Base-by-base conservation (phyloP, 495 filamentous ascomycete species). In the Chlorociboria aeruginascens region DNA sequence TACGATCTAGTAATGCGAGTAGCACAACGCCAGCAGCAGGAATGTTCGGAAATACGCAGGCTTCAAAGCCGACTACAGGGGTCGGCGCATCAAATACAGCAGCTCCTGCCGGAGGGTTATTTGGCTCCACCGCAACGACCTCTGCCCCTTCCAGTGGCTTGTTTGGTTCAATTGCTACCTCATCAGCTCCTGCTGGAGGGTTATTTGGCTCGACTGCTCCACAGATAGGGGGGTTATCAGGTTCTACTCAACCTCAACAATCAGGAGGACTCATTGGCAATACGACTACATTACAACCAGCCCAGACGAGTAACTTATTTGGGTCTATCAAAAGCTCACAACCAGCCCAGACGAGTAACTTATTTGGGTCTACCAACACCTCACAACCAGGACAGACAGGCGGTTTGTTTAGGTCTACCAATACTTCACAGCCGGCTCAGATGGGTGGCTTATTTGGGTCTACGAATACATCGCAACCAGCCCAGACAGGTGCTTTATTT, bases 11-110 rank as follows among this genome's bases (percentile, higher is more conserved):
- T 52, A 57, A 54, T 47, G 56, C 60, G 34, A 41, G 46, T 34
- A 56, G 44, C 12, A 53, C 48, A 28, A 59, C 55, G 20, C 45
- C 58, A 51, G 29, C 55, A 31, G 57, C 58, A 41, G 64, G 70
- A 33, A 59, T 74, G 33, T 77, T 77, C 54, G 48, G 60, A 57
- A 62, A 57, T 32, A 49, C 61, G 44, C 53, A 51, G 41, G 50
- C 54, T n/a, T 50, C 44, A 33, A 56, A 67, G 48, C 63, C 61
- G 6, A 40, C 53, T 7, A 57, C 56, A 30, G 53, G 57, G 1
- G 40, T 64, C 16, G 63, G 60, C 8, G 37, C 51, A 20, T 1
- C 61, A 17, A 34, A 32, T n/a, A 47, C 45, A 71, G 67, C 54
- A 58, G 64, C 12, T 54, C 51, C 10, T 41, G 14, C 39, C 34